Percentiles rank a stretch among this genome's conserved stretches.
These are phyloP conservation scores for Xanthoparmelia taractica DNA, from an alignment of 495 filamentous ascomycete species.

Conservation along the genomic window DNA sequence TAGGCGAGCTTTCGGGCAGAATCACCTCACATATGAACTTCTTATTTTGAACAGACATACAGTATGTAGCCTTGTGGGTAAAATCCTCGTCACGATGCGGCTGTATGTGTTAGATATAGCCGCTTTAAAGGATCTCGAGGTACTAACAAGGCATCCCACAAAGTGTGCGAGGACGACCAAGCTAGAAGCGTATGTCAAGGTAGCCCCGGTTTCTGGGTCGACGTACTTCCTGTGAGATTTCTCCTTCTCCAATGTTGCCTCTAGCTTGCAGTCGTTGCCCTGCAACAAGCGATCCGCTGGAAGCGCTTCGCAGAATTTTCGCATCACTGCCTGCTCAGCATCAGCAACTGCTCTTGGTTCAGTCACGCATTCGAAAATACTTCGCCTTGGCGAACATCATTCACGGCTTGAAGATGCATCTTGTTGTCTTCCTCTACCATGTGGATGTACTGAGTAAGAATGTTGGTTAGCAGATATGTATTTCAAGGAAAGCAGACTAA, in stretches of 20 bases:
- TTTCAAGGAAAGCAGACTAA: slow-evolving; percentile 19
- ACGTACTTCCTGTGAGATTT: slow-evolving; percentile 48
- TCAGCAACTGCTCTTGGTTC: neutral
- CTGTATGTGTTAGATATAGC: slow-evolving; percentile 28
- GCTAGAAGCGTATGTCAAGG: slow-evolving; percentile 68
- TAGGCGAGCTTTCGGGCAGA: slow-evolving; percentile 68
- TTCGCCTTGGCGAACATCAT: slow-evolving; percentile 50
- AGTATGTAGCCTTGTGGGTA: slow-evolving; percentile 52
- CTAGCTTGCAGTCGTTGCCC: slow-evolving; percentile 51
- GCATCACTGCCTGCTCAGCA: slow-evolving; percentile 43
- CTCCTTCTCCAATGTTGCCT: slow-evolving; percentile 49
- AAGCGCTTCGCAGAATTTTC: slow-evolving; percentile 64
- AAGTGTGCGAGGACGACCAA: slow-evolving; percentile 59
- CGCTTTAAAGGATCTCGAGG: slow-evolving; percentile 9
- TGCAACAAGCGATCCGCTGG: slow-evolving; percentile 67
- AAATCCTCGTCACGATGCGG: slow-evolving; percentile 52
- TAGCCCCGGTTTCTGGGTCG: slow-evolving; percentile 64
- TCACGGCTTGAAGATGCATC: slow-evolving; percentile 47
- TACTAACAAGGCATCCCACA: slow-evolving; percentile 47
- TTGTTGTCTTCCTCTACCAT: slow-evolving; percentile 68
- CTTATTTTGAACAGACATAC: slow-evolving; percentile 47
- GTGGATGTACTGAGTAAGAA: slow-evolving; percentile 56
- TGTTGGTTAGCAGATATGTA: neutral
- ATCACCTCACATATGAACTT: slow-evolving; percentile 74
- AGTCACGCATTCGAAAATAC: neutral